Conservation (phyloP, 2,329 filamentous ascomycete genomes). For the Akanthomyces uredinophilus region DNA sequence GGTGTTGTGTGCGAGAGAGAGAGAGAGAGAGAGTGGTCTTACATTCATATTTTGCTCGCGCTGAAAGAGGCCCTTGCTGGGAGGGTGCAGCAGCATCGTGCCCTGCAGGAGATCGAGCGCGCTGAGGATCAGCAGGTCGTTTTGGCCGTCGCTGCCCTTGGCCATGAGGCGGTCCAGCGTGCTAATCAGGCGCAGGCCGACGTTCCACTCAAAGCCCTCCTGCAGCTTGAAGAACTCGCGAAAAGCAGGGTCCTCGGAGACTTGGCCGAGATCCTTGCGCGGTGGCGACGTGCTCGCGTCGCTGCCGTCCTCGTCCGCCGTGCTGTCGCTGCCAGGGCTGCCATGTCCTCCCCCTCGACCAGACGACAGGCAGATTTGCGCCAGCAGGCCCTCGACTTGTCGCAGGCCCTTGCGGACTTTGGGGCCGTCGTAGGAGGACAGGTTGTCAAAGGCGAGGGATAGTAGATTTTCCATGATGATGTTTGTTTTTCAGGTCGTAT, state of each 20-base stretch:
- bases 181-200: constrained; percentile 76
- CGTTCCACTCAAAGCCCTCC: constrained; percentile 97
- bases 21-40: constrained; percentile 29
- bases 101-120: constrained; percentile 88
- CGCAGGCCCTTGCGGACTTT: constrained; percentile 92
- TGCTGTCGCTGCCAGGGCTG: not conserved
- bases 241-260: constrained; percentile 82
- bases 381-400: constrained; percentile 88
- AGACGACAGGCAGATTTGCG: constrained; percentile 83
- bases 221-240: constrained; percentile 95
- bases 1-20: too few relatives aligned
- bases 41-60: constrained; percentile 94
- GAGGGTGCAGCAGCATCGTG: constrained; percentile 79
- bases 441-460: constrained; percentile 91
- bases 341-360: not conserved
- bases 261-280: constrained; percentile 60
- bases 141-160: constrained; percentile 74
- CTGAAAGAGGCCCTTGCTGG: constrained; percentile 79
- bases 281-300: constrained; percentile 29
- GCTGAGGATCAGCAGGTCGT: constrained; percentile 82
- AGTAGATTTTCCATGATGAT: constrained; percentile 79
- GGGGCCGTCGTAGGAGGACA: constrained; percentile 82
- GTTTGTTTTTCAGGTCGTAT: constrained; percentile 14
- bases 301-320: constrained; percentile 21
- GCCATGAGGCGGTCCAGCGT: constrained; percentile 83